A percentile compares a stretch with the other conserved stretches of the same genome.
phyloP scores from a whole-genome alignment of 495 filamentous ascomycete genomes.

The Cercophora scortea region DNA sequence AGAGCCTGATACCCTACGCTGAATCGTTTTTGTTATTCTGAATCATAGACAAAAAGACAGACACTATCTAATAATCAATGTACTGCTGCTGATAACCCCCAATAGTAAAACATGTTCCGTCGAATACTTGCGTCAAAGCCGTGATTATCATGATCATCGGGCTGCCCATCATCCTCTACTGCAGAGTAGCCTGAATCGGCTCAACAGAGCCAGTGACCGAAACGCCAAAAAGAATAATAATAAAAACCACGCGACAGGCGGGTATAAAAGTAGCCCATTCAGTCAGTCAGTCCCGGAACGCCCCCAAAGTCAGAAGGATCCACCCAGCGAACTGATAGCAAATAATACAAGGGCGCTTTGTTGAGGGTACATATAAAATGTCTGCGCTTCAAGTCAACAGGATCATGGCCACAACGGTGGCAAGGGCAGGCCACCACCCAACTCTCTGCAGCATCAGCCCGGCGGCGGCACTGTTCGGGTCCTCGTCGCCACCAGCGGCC shows the following conservation, averaged over 20 bases:
- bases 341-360: not conserved
- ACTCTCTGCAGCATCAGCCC: constrained; percentile 36
- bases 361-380: not conserved
- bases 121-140: no score
- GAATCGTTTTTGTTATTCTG: no score
- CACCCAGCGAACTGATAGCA: not conserved
- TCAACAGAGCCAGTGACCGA: not conserved
- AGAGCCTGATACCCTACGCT: no score
- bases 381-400: constrained; percentile 24
- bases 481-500: constrained; percentile 47
- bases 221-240: not conserved
- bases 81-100: no score
- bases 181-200: no score
- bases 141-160: no score
- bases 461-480: constrained; percentile 25
- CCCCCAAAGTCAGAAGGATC: not conserved
- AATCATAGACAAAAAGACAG: no score
- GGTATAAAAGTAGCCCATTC: not conserved
- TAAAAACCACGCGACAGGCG: not conserved
- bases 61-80: no score
- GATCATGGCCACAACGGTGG: constrained; percentile 48
- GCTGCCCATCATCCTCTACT: no score
- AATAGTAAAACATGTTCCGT: no score
- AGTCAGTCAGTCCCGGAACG: not conserved
- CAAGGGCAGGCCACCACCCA: constrained; percentile 54